Percentiles rank a stretch among this genome's conserved stretches.
Conservation (phyloP, 140 eudicot species). For the Flaveria floridana region DNA sequence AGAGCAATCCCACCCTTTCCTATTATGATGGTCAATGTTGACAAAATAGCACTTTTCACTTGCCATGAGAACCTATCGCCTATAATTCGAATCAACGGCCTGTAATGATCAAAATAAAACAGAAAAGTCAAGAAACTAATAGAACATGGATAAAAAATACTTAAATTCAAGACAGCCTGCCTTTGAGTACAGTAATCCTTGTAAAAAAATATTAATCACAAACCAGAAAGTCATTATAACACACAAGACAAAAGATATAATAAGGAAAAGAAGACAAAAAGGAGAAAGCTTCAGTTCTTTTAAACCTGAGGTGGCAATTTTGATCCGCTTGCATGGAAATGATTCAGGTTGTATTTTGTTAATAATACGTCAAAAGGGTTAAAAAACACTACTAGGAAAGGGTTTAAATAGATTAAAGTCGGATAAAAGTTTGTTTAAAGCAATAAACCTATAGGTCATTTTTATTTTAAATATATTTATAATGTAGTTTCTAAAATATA, state of each 20-base stretch:
- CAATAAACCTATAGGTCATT: not conserved
- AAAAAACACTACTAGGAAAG: not conserved
- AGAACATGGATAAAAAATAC: not conserved
- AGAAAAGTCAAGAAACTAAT: conserved; percentile 7
- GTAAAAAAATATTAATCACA: not conserved
- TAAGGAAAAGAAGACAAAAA: not conserved
- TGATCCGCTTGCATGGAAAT: not conserved
- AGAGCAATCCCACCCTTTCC: conserved; percentile 90
- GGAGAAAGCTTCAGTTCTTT: conserved; percentile 2
- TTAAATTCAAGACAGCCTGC: not conserved
- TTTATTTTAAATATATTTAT: not conserved
- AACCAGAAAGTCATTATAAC: conserved; percentile 3
- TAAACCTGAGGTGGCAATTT: not conserved
- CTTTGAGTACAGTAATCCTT: not conserved
- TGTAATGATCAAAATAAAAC: conserved; percentile 29
- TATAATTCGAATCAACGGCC: conserved; percentile 92
- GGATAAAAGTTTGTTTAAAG: not conserved
- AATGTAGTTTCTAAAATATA: not conserved
- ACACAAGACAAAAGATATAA: not conserved
- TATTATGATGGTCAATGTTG: conserved; percentile 86
- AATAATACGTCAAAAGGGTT: not conserved
- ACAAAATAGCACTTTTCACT: conserved; percentile 96
- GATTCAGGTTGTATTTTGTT: not conserved
- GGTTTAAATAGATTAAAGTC: conserved; percentile 1
- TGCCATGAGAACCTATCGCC: conserved; percentile 99